Percentiles rank a stretch among this genome's conserved stretches.
Conservation (phyloP, 2,329 filamentous ascomycete genomes). For the Septoria linicola region DNA sequence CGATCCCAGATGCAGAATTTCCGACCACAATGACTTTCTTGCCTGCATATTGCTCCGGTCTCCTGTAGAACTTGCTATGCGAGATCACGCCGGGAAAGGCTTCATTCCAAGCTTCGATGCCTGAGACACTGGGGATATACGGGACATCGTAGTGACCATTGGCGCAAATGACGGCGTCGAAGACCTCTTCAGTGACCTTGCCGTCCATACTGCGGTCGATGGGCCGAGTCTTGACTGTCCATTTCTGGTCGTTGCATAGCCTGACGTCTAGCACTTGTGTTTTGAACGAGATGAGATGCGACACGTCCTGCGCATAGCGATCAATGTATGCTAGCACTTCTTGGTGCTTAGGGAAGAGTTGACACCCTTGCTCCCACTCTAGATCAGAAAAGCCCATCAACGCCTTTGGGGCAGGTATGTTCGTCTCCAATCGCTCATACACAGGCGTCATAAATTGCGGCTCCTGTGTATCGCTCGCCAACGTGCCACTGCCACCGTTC, state of each 20-base stretch:
- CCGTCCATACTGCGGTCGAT: conserved; percentile 1
- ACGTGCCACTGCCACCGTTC: conserved; percentile 18
- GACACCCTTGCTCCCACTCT: conserved; percentile 51
- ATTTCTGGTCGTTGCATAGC: conserved; percentile 41
- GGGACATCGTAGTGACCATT: conserved; percentile 51
- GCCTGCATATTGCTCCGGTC: conserved; percentile 58
- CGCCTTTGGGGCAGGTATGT: conserved; percentile 65
- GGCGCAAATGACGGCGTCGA: conserved; percentile 52
- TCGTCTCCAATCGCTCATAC: conserved; percentile 80
- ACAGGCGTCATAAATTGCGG: conserved; percentile 77
- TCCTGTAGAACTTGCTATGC: conserved; percentile 75
- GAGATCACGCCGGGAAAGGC: conserved; percentile 42
- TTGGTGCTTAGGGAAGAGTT: conserved; percentile 72
- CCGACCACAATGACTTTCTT: conserved; percentile 81
- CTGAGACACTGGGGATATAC: conserved; percentile 45
- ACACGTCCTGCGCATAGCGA: conserved; percentile 67
- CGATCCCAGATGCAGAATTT: conserved; percentile 78
- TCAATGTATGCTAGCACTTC: conserved; percentile 73
- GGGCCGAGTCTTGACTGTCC: conserved; percentile 58
- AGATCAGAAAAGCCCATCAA: conserved; percentile 79
- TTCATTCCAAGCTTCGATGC: conserved; percentile 44
- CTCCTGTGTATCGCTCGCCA: conserved; percentile 29
- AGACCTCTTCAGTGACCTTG: conserved; percentile 50
- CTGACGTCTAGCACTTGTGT: conserved; percentile 66
- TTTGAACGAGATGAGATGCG: conserved; percentile 66